phyloP scores from a whole-genome alignment of 495 filamentous ascomycete species.

The Tuber microsphaerosporum region DNA sequence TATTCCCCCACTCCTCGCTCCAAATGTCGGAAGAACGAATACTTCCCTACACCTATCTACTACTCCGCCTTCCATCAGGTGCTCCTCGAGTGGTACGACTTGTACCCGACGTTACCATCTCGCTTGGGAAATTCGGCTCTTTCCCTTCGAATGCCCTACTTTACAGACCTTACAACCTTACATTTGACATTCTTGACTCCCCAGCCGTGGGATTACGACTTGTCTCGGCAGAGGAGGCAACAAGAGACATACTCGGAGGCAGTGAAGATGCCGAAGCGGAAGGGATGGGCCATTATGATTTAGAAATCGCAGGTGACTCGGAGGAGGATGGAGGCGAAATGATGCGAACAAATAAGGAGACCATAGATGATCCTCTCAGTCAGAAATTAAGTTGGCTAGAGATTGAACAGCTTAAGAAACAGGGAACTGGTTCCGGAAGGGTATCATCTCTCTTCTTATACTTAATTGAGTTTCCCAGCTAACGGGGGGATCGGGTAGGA shows the following conservation, averaged over 20 bases:
- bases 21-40: slow-evolving; percentile 30
- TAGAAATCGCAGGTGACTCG: slow-evolving; percentile 37
- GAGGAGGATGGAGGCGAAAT: slow-evolving; percentile 47
- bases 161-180: slow-evolving; percentile 79
- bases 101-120: slow-evolving; percentile 35
- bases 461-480: neutral
- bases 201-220: slow-evolving; percentile 59
- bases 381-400: slow-evolving; percentile 77
- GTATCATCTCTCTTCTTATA: slow-evolving; percentile 6
- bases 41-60: slow-evolving; percentile 34
- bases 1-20: neutral
- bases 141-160: slow-evolving; percentile 82
- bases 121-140: slow-evolving; percentile 76
- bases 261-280: slow-evolving; percentile 48
- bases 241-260: slow-evolving; percentile 65
- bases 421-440: slow-evolving; percentile 67
- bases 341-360: slow-evolving; percentile 70
- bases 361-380: slow-evolving; percentile 68
- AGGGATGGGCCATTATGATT: slow-evolving; percentile 41
- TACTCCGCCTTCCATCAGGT: slow-evolving; percentile 38
- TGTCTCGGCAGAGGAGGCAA: slow-evolving; percentile 72
- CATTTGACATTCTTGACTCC: slow-evolving; percentile 76
- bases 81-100: slow-evolving; percentile 35
- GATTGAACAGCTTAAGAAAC: slow-evolving; percentile 90
- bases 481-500: slow-evolving; percentile 47